Conservation (phyloP, 1,139 yeast genomes). For the Yamadazyma sp. region DNA sequence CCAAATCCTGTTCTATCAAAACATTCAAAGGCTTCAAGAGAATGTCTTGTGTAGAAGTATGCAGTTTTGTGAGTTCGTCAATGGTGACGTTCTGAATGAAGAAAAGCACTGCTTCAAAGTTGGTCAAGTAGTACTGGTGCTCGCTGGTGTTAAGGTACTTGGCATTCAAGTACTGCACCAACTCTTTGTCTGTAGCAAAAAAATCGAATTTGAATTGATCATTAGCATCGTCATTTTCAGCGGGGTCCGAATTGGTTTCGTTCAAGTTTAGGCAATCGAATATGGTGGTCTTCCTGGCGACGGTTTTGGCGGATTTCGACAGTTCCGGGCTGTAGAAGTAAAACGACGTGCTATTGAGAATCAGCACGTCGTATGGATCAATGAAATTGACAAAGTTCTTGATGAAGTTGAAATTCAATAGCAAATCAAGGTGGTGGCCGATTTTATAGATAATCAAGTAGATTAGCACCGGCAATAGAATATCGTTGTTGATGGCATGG, state of each 20-base stretch:
- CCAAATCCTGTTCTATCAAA: conserved; percentile 36
- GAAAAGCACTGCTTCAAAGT: conserved; percentile 43
- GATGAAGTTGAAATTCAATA: conserved; percentile 38
- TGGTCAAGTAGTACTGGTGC: conserved; percentile 39
- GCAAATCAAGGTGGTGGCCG: conserved; percentile 25
- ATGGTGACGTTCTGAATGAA: conserved; percentile 40
- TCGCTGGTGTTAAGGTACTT: conserved; percentile 42
- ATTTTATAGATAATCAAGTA: conserved; percentile 33
- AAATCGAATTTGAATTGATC: conserved; percentile 19
- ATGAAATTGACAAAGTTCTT: conserved; percentile 35
- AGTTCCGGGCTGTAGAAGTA: conserved; percentile 21
- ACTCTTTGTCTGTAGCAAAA: conserved; percentile 30
- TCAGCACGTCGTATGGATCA: conserved; percentile 29
- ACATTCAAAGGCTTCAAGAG: conserved; percentile 21
- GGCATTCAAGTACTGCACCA: conserved; percentile 28
- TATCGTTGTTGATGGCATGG: conserved; percentile 37
- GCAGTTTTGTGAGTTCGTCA: conserved; percentile 22
- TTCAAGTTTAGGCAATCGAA: conserved; percentile 35
- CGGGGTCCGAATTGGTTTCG: conserved; percentile 14
- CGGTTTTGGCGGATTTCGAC: conserved; percentile 7
- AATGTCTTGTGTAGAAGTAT: conserved; percentile 16
- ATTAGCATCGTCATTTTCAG: too few species aligned
- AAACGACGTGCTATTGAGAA: conserved; percentile 18
- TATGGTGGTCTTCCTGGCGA: conserved; percentile 16
- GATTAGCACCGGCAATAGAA: conserved; percentile 40